phyloP scores from a whole-genome alignment of 2,329 filamentous ascomycete genomes.

The Aureobasidium subglaciale region DNA sequence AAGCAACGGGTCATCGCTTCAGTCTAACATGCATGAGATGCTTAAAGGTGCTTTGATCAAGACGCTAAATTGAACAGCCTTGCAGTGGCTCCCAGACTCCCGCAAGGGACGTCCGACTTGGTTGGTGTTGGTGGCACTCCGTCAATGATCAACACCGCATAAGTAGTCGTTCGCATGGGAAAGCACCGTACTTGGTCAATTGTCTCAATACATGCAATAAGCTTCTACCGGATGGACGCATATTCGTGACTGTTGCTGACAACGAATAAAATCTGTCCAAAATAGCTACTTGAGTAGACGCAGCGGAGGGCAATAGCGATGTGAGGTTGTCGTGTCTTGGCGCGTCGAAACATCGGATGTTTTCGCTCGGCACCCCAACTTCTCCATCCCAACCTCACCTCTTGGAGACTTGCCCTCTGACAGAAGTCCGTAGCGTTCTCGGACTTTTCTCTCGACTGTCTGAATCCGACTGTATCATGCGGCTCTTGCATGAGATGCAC shows the following conservation, averaged over 20 bases:
- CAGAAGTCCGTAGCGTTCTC: conserved; percentile 13
- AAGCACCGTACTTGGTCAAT: background rate
- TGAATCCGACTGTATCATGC: conserved; percentile 9
- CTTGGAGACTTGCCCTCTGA: background rate
- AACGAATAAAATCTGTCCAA: background rate
- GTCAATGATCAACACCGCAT: background rate
- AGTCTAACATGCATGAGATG: background rate
- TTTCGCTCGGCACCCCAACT: conserved; percentile 10
- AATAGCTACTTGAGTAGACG: background rate
- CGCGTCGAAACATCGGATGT: conserved; percentile 9
- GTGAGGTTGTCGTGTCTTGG: background rate
- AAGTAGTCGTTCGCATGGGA: conserved; percentile 2
- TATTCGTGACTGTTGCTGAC: background rate
- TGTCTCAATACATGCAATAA: background rate
- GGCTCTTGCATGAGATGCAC: conserved; percentile 5
- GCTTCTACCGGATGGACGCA: background rate
- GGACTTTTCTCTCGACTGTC: background rate
- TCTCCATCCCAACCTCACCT: conserved; percentile 11
- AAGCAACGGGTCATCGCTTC: background rate
- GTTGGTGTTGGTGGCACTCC: background rate
- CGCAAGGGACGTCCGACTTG: background rate
- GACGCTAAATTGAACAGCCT: background rate
- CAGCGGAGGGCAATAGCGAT: background rate
- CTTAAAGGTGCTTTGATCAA: background rate
- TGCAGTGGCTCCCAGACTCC: background rate